Percentiles rank a stretch among this genome's conserved stretches.
These are phyloP conservation scores for Puccinia horiana DNA, from an alignment of 1,284 basidiomycete genomes.

Conservation along the genomic window DNA sequence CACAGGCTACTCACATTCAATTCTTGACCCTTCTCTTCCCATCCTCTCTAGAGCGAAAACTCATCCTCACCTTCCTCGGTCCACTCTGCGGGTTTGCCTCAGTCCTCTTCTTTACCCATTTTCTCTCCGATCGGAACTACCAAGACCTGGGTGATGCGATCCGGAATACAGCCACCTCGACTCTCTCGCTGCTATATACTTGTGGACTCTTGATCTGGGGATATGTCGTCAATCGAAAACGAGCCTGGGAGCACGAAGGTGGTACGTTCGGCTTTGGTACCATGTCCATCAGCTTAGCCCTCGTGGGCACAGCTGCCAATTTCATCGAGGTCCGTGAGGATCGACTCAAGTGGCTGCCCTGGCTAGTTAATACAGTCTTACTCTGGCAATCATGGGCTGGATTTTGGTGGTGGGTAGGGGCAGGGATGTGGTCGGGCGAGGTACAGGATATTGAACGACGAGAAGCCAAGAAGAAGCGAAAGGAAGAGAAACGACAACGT, in stretches of 20 bases:
- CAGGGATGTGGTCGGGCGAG: slow-evolving; percentile 71
- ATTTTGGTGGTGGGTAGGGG: slow-evolving; percentile 92
- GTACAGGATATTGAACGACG: slow-evolving; percentile 67
- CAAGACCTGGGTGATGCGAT: slow-evolving; percentile 72
- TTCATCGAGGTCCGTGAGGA: slow-evolving; percentile 82
- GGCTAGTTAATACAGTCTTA: slow-evolving; percentile 79
- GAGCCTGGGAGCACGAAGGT: slow-evolving; percentile 77
- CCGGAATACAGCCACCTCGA: slow-evolving; percentile 91
- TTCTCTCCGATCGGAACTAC: slow-evolving; percentile 64
- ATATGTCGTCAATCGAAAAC: slow-evolving; percentile 78
- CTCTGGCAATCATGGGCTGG: slow-evolving; percentile 74
- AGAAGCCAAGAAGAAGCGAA: slow-evolving; percentile 57
- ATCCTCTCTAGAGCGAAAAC: slow-evolving; percentile 80
- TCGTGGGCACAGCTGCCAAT: slow-evolving; percentile 77
- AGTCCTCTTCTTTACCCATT: slow-evolving; percentile 75
- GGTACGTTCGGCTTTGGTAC: slow-evolving; percentile 91
- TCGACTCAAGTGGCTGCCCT: slow-evolving; percentile 80
- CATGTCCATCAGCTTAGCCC: slow-evolving; percentile 74
- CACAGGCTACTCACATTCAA: slow-evolving; percentile 92
- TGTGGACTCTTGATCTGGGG: slow-evolving; percentile 90
- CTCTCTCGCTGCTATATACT: slow-evolving; percentile 90
- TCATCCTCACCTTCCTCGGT: slow-evolving; percentile 78
- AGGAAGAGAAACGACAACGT: slow-evolving; percentile 24
- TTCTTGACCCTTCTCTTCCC: slow-evolving; percentile 95
- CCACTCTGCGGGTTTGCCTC: slow-evolving; percentile 34